Base-by-base conservation (phyloP, 768 basidiomycete species). In the Auriculariales sp. region DNA sequence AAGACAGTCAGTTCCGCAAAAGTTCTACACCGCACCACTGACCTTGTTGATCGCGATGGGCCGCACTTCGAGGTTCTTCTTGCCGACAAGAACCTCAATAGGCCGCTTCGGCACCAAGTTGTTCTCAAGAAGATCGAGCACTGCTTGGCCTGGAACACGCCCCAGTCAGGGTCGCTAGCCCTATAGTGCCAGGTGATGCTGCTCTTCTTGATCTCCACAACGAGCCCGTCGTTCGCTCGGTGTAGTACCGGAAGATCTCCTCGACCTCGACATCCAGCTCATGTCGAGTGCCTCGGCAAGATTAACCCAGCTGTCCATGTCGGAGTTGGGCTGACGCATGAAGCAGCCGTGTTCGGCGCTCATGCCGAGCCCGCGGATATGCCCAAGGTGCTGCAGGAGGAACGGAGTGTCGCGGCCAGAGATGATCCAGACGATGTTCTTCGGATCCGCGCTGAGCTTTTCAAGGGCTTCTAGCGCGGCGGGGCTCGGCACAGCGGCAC, bases 171-270 rank as follows among this genome's bases (percentile, higher is more conserved):
- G 66, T 99, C 94, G 28, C 75, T 75, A 51, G 79, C 75, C 39
- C 94, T 77, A 67, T 95, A 97, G 67, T 99, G 94, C 94, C 94
- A 98, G 35, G 93, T 97, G 62, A 99, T 87, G 52, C 85, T 85
- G 59, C 88, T 90, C 75, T 93, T 93, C 78, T 99, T 99, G 64
- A 83, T 71, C 72, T 99, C 94, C 53, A 98, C 90, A 86, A 83
- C 56, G 86, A 85, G n/a, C 94, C 94, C 30, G 90, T 89, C 57
- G 94, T 99, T 47, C 94, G 72, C 77, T 94, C 92, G 15, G 90
- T 94, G 66, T 94, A 94, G 67, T 94, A 98, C 65, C 75, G 78
- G 67, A 99, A 99, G 46, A 99, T 83, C 68, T 97, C 91, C 58
- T 82, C 77, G 28, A 95, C 94, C 68, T 99, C 94, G 66, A 70